Evolutionary conservation across 139 green algal species (phyloP), one percentile per base, ranked within the genome.

Genomic region (Chlamydomonas schloesseri): DNA sequence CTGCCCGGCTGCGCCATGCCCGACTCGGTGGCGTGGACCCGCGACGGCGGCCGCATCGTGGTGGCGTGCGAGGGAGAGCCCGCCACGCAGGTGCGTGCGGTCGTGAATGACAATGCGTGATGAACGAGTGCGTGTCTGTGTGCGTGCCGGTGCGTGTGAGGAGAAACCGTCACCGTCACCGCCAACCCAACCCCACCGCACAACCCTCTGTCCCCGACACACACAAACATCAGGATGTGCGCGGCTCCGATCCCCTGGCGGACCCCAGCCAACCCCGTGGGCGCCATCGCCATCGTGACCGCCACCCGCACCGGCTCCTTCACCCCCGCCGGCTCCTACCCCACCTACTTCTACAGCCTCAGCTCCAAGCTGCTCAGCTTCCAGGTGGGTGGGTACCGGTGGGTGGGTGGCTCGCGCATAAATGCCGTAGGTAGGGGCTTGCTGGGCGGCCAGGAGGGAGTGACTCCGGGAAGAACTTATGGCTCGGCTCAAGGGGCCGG

Each of bases 11-110:
- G 77, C 77, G 50, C 77, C 37, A 84, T 84, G 77, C 77, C 77
- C n/a, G 77, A 84, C 37, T 55, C 29, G 18, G 11, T 84, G 4
- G 3, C 10, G 17, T 84, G 77, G 77, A 74, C 53, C 11, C 37
- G 36, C 29, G 68, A 69, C 34, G 80, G 80, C 67, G 11, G 42
- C 36, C 67, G 67, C 28, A 37, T 86, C 13, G 24, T 78, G 8
- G 36, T 86, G 15, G 80, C 80, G n/a, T 86, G 80, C 68, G 80
- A 86, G 68, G 80, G 80, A 8, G 80, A 86, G 68, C 80, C 80
- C 31, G 29, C 67, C 26, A 86, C 80, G 14, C 80, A 86, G 80
- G 80, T 75, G 50, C 3, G 78, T 71, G 29, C 29, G 15, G 26
- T 3, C 1, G 2, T 37, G 64, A 10, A 4, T 11, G 37, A 10